A percentile compares a stretch with the other conserved stretches of the same genome.
phyloP scores from a whole-genome alignment of 1,284 basidiomycete species.

The Ustilago shanxiensis region DNA sequence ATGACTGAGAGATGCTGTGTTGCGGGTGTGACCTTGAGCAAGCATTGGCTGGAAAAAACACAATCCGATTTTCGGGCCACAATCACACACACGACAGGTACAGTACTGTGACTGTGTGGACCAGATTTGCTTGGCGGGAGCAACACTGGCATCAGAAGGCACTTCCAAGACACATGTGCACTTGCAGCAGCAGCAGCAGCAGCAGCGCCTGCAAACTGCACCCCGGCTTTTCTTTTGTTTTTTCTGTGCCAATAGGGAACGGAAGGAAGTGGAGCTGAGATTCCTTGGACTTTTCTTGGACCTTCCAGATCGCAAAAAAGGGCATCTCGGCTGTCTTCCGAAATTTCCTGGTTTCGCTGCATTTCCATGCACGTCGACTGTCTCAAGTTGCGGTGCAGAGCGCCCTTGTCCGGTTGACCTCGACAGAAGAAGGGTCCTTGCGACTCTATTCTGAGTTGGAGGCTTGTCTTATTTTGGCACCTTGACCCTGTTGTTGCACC shows the following conservation, averaged over 20 bases:
- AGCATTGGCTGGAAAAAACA: background rate
- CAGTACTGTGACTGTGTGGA: no score
- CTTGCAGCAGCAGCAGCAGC: no score
- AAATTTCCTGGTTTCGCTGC: conserved; percentile 8
- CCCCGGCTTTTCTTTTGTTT: conserved; percentile 11
- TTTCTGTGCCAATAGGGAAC: background rate
- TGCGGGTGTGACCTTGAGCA: background rate
- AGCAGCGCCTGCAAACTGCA: background rate
- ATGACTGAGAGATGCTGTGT: conserved; percentile 12
- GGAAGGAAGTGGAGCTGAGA: no score
- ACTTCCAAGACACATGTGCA: background rate
- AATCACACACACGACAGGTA: background rate
- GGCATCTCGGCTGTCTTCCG: background rate
- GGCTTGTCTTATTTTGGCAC: no score
- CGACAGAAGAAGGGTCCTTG: background rate
- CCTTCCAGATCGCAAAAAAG: background rate
- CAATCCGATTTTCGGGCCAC: background rate
- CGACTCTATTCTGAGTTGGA: no score
- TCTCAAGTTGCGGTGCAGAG: background rate
- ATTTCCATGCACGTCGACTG: conserved; percentile 14
- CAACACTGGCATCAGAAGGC: no score
- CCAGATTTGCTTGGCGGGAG: background rate
- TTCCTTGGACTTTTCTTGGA: no score
- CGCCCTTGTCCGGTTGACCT: background rate
- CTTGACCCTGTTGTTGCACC: background rate